phyloP scores from a whole-genome alignment of 2,329 filamentous ascomycete species.

The Hypoxylon sp. region DNA sequence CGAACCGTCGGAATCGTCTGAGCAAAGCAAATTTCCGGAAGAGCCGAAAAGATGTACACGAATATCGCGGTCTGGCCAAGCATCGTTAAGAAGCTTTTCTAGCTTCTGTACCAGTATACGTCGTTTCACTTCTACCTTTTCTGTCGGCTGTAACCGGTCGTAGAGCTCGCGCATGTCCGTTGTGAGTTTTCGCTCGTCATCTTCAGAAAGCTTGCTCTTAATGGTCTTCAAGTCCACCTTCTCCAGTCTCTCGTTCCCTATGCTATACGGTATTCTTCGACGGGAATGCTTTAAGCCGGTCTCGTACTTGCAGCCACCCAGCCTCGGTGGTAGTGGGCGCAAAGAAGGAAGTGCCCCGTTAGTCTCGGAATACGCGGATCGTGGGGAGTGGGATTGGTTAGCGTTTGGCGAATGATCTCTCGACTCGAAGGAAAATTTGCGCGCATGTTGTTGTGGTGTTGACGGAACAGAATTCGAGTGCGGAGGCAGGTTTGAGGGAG shows the following conservation, averaged over 20 bases:
- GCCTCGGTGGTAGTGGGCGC: constrained; percentile 72
- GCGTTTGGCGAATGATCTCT: constrained; percentile 84
- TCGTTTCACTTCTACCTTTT: constrained; percentile 82
- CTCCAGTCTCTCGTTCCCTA: constrained; percentile 84
- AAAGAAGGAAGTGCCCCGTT: constrained; percentile 80
- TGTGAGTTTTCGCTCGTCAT: constrained; percentile 82
- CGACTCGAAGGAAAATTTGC: constrained; percentile 85
- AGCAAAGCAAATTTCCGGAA: constrained; percentile 94
- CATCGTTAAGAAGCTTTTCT: constrained; percentile 86
- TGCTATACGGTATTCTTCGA: constrained; percentile 90
- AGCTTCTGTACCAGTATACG: constrained; percentile 86
- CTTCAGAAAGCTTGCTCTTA: constrained; percentile 77
- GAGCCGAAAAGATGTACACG: constrained; percentile 97
- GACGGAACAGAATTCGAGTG: constrained; percentile 93
- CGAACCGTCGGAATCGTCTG: constrained; percentile 94
- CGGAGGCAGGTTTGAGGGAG: constrained; percentile 66
- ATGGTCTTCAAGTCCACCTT: constrained; percentile 79
- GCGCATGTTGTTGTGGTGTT: constrained; percentile 89
- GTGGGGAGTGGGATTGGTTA: constrained; percentile 84
- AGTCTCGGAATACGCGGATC: constrained; percentile 91
- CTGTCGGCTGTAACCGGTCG: constrained; percentile 84
- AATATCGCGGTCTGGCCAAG: constrained; percentile 94
- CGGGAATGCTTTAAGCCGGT: constrained; percentile 85
- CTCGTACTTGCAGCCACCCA: constrained; percentile 86
- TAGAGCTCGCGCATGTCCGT: constrained; percentile 90